Conservation (phyloP, 2,329 filamentous ascomycete genomes). For the Alternaria novae-zelandiae region DNA sequence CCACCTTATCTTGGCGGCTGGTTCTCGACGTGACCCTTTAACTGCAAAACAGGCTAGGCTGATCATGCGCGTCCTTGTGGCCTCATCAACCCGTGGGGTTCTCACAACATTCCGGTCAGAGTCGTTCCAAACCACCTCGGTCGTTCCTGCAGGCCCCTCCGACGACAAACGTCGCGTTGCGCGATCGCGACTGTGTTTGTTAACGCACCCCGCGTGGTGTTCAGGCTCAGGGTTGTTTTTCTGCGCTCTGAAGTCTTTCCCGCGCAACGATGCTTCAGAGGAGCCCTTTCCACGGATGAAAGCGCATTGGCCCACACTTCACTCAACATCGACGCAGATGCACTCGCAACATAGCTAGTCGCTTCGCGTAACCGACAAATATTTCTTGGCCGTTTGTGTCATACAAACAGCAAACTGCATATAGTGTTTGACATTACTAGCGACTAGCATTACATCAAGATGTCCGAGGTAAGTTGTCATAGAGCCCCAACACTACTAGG, state of each 20-base stretch:
- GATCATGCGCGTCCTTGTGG: constrained; percentile 1
- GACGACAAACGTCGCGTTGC: constrained; percentile 6
- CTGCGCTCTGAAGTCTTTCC: constrained; percentile 4
- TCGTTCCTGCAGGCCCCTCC: not conserved
- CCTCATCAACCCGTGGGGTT: constrained; percentile 1
- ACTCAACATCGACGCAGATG: not conserved
- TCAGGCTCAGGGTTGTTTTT: not conserved
- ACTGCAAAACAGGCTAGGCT: not conserved
- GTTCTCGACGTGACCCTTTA: constrained; percentile 1
- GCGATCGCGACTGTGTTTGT: constrained; percentile 1
- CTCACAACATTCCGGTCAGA: not conserved
- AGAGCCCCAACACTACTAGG: not conserved
- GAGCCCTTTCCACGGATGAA: constrained; percentile 5
- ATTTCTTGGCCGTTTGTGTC: not conserved
- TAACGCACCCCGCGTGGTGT: not conserved
- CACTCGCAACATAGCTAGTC: not conserved
- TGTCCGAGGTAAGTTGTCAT: constrained; percentile 10
- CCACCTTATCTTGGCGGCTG: constrained; percentile 1
- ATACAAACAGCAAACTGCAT: not conserved
- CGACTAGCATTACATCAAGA: not conserved
- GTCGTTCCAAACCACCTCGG: constrained; percentile 8
- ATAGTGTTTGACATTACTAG: not conserved
- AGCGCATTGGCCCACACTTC: constrained; percentile 2
- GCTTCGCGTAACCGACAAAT: not conserved
- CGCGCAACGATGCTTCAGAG: constrained; percentile 3